Base-by-base conservation (phyloP, 345 rosid genomes). In the Geranium brycei region DNA sequence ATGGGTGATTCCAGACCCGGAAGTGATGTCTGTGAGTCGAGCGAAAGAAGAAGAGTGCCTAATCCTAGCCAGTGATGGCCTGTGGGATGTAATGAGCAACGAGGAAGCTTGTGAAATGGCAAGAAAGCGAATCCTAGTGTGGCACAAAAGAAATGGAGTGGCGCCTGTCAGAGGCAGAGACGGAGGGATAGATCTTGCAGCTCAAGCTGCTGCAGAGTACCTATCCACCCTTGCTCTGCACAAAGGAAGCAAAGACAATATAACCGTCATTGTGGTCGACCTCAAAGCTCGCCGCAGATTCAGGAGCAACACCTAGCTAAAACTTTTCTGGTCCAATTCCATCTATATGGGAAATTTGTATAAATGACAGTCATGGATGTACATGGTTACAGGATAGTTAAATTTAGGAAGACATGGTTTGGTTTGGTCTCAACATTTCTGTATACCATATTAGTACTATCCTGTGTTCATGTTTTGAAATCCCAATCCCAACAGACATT, bases 231-330 rank as follows among this genome's bases (percentile, higher is more conserved):
- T 86, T 68, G 97, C 96, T 57, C 78, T 86, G 41, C 83, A 79
- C 1, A 83, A 64, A 67, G 97, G 97, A 72, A 86, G 97, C 85
- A 78, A 84, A 73, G 97, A 85, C 78, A 87, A 91, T 51, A 85
- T 86, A 51, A 84, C 82, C 57, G 93, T 88, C 15, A 74, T 83
- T 41, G 89, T 83, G 13, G 82, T 88, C 35, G 93, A 88, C 75
- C 68, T 88, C 47, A 91, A 86, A 80, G 79, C 86, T 63, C 84
- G 71, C 32, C 77, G 97, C 61, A 84, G 82, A 62, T 80, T 78
- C 40, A 83, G 78, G 81, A 79, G 72, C 71, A 81, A 75, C 67
- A 13, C 76, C 31, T 47, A 47, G 15, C 3, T 47, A 47, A 47
- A 3, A 13, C 53, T 47, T 47, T 8, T 23, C 28, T 23, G 28